phyloP scores from a whole-genome alignment of 208 protist species.

The Acanthamoeba rhysodes region DNA sequence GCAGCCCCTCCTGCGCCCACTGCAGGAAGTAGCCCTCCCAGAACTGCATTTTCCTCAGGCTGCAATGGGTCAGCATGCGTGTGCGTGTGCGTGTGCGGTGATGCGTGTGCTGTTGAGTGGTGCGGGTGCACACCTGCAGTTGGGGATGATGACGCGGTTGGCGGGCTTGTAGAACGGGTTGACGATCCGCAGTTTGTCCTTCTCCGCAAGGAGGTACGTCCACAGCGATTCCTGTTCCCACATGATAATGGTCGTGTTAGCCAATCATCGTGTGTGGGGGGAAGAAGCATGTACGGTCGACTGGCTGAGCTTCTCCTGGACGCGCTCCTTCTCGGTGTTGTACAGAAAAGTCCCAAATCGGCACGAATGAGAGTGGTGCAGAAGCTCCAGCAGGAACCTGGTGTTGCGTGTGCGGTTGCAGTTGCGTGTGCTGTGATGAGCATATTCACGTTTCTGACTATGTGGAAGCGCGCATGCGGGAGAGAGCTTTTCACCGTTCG shows the following conservation, averaged over 20 bases:
- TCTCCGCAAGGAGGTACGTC: slow-evolving; percentile 11
- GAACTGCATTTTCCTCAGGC: slow-evolving; percentile 57
- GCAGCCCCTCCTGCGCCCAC: neutral
- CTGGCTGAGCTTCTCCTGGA: slow-evolving; percentile 34
- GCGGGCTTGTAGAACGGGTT: slow-evolving; percentile 8
- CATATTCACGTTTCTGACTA: too few relatives aligned
- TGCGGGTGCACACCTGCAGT: slow-evolving; percentile 34
- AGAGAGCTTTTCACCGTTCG: slow-evolving; percentile 7
- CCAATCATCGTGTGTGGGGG: neutral
- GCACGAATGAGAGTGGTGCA: slow-evolving; percentile 59
- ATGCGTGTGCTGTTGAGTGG: neutral
- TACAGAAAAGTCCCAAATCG: slow-evolving; percentile 78
- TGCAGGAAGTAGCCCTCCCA: slow-evolving; percentile 67
- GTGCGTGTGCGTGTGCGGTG: too few relatives aligned
- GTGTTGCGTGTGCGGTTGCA: neutral
- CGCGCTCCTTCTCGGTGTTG: slow-evolving; percentile 73
- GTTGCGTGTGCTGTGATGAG: too few relatives aligned
- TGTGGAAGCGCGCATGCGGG: neutral
- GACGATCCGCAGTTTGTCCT: neutral
- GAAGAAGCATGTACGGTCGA: neutral
- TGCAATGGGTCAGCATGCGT: neutral
- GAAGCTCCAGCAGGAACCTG: slow-evolving; percentile 70
- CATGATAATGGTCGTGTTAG: too few relatives aligned
- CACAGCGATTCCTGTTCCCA: neutral
- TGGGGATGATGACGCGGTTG: slow-evolving; percentile 11